phyloP scores from a whole-genome alignment of 2,329 filamentous ascomycete species.

The Aaosphaeria arxii region DNA sequence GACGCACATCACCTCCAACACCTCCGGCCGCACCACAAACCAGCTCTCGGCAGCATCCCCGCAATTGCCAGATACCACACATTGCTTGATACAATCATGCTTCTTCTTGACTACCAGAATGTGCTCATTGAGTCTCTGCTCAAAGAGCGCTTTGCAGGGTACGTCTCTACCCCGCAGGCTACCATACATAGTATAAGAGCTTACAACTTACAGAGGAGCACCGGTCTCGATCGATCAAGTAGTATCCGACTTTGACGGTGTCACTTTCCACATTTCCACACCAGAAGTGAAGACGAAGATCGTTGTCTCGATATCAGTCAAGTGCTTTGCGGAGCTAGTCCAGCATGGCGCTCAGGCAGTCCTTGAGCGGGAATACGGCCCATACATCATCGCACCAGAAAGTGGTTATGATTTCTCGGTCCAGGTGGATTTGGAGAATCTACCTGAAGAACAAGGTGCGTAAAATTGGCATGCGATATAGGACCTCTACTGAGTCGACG shows the following conservation, averaged over 20 bases:
- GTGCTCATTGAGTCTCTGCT: slow-evolving; percentile 95
- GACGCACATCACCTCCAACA: slow-evolving; percentile 20
- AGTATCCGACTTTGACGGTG: slow-evolving; percentile 97
- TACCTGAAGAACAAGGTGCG: slow-evolving; percentile 75
- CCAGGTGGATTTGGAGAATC: slow-evolving; percentile 78
- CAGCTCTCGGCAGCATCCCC: slow-evolving; percentile 5
- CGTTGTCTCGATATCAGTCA: slow-evolving; percentile 88
- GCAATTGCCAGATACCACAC: slow-evolving; percentile 9
- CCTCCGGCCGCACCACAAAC: neutral
- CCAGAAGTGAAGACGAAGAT: slow-evolving; percentile 93
- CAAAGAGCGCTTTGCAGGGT: slow-evolving; percentile 91
- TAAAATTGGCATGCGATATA: neutral
- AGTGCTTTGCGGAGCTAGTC: slow-evolving; percentile 90
- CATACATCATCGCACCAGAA: slow-evolving; percentile 84
- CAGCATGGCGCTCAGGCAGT: slow-evolving; percentile 91
- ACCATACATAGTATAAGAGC: slow-evolving; percentile 28
- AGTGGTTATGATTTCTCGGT: slow-evolving; percentile 95
- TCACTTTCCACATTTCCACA: slow-evolving; percentile 97
- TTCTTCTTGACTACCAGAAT: slow-evolving; percentile 99
- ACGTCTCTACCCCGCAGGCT: slow-evolving; percentile 34
- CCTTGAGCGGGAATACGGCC: slow-evolving; percentile 89
- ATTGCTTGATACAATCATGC: slow-evolving; percentile 51
- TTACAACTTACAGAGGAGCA: slow-evolving; percentile 61
- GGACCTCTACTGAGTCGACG: slow-evolving; percentile 14
- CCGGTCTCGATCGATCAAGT: slow-evolving; percentile 94